phyloP scores from a whole-genome alignment of 1,284 basidiomycete species.

The Apiotrichum akiyoshidainum region DNA sequence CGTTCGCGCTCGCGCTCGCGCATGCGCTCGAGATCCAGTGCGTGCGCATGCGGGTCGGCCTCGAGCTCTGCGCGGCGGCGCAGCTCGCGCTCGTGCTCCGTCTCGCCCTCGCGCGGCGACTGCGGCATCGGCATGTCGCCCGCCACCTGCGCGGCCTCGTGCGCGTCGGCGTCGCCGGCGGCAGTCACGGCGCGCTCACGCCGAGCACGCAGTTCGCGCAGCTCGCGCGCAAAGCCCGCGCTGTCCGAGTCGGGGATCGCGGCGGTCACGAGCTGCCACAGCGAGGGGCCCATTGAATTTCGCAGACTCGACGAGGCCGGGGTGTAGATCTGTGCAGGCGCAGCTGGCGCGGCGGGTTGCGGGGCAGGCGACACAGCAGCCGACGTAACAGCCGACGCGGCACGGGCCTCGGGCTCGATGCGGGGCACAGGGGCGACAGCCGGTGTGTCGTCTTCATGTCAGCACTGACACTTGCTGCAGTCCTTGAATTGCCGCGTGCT shows the following conservation, averaged over 20 bases:
- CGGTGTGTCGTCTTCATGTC: background rate
- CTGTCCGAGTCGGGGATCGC: constrained; percentile 15
- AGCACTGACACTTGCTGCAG: background rate
- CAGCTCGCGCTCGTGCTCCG: background rate
- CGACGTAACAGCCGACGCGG: background rate
- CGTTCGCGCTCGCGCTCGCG: background rate
- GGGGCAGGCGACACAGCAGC: background rate
- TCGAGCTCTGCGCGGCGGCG: background rate
- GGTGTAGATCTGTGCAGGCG: constrained; percentile 4
- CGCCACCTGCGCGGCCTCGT: no score
- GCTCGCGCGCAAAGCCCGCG: constrained; percentile 4
- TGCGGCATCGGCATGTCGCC: background rate
- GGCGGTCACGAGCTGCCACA: constrained; percentile 19
- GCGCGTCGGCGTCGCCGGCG: background rate
- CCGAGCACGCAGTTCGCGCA: background rate
- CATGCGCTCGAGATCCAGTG: no score
- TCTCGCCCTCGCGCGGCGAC: background rate
- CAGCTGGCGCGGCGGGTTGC: background rate
- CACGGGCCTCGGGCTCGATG: background rate
- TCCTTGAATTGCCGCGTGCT: no score
- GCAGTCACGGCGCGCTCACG: constrained; percentile 1
- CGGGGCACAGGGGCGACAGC: background rate
- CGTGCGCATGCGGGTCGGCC: no score
- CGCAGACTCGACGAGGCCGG: constrained; percentile 5
- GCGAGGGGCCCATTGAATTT: constrained; percentile 16